Conservation (phyloP, 2,329 filamentous ascomycete species). For the Tympanopsis confertula region DNA sequence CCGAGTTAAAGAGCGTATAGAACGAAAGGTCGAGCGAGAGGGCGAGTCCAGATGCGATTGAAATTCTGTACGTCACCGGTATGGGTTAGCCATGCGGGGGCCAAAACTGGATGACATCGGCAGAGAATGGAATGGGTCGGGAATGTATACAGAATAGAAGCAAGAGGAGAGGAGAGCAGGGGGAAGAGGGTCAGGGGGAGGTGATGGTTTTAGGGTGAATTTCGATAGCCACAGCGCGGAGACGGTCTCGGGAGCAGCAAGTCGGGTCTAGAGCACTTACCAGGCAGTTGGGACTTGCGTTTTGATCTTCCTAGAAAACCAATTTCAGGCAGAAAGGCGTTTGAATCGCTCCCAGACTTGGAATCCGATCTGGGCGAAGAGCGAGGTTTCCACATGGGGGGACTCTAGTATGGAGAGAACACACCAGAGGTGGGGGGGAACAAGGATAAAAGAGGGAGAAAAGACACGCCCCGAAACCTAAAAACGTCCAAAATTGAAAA, state of each 20-base stretch:
- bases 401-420: too few relatives aligned
- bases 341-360: neutral
- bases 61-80: neutral
- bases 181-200: neutral
- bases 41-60: neutral
- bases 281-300: neutral
- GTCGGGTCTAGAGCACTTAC: neutral
- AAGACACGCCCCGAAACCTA: too few relatives aligned
- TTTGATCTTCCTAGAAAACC: neutral
- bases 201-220: neutral
- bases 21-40: neutral
- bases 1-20: neutral
- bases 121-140: neutral
- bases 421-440: too few relatives aligned
- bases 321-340: neutral
- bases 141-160: neutral
- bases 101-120: neutral
- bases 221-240: neutral
- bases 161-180: neutral
- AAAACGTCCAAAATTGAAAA: too few relatives aligned
- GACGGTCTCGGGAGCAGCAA: neutral
- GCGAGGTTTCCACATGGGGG: constrained; percentile 1
- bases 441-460: too few relatives aligned
- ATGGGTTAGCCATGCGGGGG: neutral
- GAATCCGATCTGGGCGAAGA: constrained; percentile 1